phyloP scores from a whole-genome alignment of 805 yeast genomes.

The Brettanomyces custersianus region DNA sequence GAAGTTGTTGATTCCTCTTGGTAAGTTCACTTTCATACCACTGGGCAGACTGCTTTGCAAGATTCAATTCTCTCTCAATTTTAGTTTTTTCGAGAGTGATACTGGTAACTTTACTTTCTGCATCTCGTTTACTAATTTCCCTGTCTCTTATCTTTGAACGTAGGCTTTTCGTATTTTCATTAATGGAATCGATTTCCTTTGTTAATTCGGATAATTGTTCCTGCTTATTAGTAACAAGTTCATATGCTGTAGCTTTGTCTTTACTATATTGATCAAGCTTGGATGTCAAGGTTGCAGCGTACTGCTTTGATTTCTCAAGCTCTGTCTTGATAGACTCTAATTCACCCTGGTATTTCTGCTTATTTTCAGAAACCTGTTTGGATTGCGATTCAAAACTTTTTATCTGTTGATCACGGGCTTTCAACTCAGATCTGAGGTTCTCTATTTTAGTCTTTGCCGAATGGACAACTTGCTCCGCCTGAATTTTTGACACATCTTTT shows the following conservation, averaged over 20 bases:
- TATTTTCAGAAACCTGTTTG: neutral
- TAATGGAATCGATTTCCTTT: constrained; percentile 34
- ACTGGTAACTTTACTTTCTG: constrained; percentile 17
- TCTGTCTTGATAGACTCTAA: constrained; percentile 13
- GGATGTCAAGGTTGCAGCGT: constrained; percentile 8
- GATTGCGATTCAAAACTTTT: constrained; percentile 3
- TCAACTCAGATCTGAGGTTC: constrained; percentile 22
- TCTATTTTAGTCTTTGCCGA: constrained; percentile 25
- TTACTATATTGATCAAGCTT: constrained; percentile 13
- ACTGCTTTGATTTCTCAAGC: constrained; percentile 14
- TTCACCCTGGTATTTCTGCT: too few relatives aligned
- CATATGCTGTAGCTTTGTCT: constrained; percentile 25
- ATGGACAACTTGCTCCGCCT: constrained; percentile 32
- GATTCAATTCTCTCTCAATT: constrained; percentile 21
- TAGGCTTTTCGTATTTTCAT: constrained; percentile 32
- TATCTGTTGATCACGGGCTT: constrained; percentile 15
- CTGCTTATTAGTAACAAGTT: constrained; percentile 28
- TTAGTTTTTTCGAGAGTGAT: constrained; percentile 19
- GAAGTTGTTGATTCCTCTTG: constrained; percentile 19
- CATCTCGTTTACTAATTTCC: constrained; percentile 24
- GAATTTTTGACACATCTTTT: constrained; percentile 27
- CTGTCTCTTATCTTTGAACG: constrained; percentile 32
- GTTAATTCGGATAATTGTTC: constrained; percentile 25
- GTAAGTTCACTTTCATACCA: constrained; percentile 30
- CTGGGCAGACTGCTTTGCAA: constrained; percentile 22